Percentiles rank a stretch among this genome's conserved stretches.
Conservation (phyloP, 805 yeast species). For the Monosporozyma servazzii region DNA sequence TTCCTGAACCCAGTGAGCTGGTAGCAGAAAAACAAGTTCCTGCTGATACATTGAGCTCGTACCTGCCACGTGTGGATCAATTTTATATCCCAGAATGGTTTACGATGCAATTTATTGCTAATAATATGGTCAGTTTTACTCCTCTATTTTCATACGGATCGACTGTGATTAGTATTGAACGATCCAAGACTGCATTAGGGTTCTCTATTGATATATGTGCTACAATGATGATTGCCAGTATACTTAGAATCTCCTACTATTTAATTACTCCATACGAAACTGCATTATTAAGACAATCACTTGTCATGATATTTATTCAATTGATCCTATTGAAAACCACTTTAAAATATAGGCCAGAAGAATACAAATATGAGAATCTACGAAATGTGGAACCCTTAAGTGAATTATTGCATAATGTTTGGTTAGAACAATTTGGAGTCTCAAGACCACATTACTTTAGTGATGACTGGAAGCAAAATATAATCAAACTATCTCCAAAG, state of each 20-base stretch:
- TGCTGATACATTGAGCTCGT: slow-evolving; percentile 20
- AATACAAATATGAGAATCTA: slow-evolving; percentile 32
- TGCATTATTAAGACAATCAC: slow-evolving; percentile 68
- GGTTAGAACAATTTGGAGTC: slow-evolving; percentile 25
- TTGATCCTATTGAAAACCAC: slow-evolving; percentile 53
- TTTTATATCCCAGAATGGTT: slow-evolving; percentile 42
- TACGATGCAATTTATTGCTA: slow-evolving; percentile 48
- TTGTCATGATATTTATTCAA: slow-evolving; percentile 81
- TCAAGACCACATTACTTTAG: slow-evolving; percentile 14
- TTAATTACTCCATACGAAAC: slow-evolving; percentile 71
- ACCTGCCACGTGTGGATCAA: slow-evolving; percentile 34
- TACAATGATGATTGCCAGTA: slow-evolving; percentile 74
- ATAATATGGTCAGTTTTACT: slow-evolving; percentile 63
- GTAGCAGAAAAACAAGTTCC: background rate
- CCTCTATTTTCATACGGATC: slow-evolving; percentile 85
- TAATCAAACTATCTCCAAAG: slow-evolving; percentile 17
- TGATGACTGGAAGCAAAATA: slow-evolving; percentile 24
- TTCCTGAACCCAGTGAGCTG: background rate
- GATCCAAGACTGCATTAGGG: slow-evolving; percentile 59
- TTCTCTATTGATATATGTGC: slow-evolving; percentile 90
- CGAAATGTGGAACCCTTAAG: slow-evolving; percentile 28
- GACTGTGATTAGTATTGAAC: slow-evolving; percentile 60
- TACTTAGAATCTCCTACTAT: slow-evolving; percentile 67
- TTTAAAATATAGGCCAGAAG: slow-evolving; percentile 45
- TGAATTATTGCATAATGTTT: slow-evolving; percentile 25